Evolutionary conservation across 345 rosid genomes (phyloP), one percentile per base, ranked within the genome.

Genomic region (Camelina laxa): DNA sequence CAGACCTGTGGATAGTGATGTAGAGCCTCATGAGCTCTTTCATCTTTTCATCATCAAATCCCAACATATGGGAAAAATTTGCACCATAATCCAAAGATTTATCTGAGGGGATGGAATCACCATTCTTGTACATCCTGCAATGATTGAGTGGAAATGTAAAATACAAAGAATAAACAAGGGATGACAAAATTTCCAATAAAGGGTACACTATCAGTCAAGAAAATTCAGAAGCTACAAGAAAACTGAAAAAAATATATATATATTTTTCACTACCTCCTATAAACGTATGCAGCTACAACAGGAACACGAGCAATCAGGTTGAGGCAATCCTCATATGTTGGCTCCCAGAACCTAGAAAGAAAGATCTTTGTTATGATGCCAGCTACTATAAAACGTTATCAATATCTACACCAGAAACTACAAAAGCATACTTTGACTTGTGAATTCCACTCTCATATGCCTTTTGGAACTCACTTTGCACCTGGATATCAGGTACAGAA

Each of bases 11-110:
- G 74, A 95, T 87, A 61, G 98, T 95, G 62, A 95, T 85, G 77
- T 92, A 95, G 74, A 95, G 97, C 84, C 99, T 92, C 99, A 95
- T 92, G 73, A 90, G 97, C 83, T 91, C 97, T 70, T 84, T 93
- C 97, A 95, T 92, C 76, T 86, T 81, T 5, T 82, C 91, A 80
- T 82, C 85, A 84, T 86, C 84, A 65, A 92, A 95, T 80, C 99
- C 99, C 84, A 95, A 80, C 94, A 95, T 95, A 69, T 86, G 88
- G 3, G 97, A 83, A 63, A 89, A 92, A 79, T 92, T 95, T 61
- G 82, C 97, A 70, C 99, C 98, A 81, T 92, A 95, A 82, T 95
- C 99, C 83, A 95, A 77, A 65, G 94, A 86, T 61, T 88, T 82
- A 70, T 92, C 85, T 63, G 72, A 22, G 66, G 97, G 83, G 71